Conservation (phyloP, 805 yeast species). For the Jamesozyma lodderae region DNA sequence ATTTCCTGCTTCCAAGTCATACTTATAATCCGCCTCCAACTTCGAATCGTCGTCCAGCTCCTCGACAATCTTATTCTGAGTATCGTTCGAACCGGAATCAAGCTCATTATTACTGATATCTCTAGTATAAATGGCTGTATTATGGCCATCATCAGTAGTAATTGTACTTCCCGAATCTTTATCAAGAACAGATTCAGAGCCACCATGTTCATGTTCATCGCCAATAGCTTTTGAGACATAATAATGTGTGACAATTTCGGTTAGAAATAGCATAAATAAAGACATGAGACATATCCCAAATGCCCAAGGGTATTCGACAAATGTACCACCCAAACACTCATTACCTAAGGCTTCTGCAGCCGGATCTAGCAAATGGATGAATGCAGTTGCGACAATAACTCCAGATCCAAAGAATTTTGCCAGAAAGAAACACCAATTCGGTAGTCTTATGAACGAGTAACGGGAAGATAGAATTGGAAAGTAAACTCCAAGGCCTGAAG, state of each 20-base stretch:
- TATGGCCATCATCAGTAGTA: not conserved
- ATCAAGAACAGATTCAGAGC: too few relatives aligned
- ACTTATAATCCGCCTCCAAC: not conserved
- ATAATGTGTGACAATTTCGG: conserved; percentile 42
- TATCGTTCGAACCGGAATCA: too few relatives aligned
- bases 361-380: conserved; percentile 64
- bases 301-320: conserved; percentile 46
- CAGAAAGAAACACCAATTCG: conserved; percentile 53
- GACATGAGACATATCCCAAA: conserved; percentile 46
- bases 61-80: too few relatives aligned
- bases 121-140: not conserved
- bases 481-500: conserved; percentile 50
- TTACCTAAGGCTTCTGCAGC: conserved; percentile 48
- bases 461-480: conserved; percentile 54
- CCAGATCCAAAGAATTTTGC: conserved; percentile 79
- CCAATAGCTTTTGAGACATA: conserved; percentile 32
- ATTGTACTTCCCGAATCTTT: too few relatives aligned
- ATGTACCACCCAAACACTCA: conserved; percentile 55
- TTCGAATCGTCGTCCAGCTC: conserved; percentile 1
- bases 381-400: conserved; percentile 74
- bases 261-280: conserved; percentile 37
- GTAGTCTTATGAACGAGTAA: conserved; percentile 50
- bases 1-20: not conserved
- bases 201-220: conserved; percentile 8
- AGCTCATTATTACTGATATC: not conserved